These are phyloP conservation scores for Sclerotinia nivalis DNA, from an alignment of 2,329 filamentous ascomycete species.

Conservation along the genomic window DNA sequence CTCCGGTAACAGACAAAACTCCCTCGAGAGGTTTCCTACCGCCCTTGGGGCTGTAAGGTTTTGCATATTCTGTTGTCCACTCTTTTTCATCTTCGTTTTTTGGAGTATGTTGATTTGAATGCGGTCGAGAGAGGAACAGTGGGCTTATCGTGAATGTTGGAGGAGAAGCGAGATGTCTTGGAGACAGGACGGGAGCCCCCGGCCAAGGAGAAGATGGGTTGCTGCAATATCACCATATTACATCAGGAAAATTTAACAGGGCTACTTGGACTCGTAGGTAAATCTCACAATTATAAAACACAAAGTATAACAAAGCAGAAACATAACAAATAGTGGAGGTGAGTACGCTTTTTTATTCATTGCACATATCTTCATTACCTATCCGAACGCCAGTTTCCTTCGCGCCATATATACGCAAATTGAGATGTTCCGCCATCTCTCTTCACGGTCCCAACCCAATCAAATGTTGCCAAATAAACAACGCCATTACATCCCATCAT, in stretches of 20 bases:
- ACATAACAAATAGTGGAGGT: neutral
- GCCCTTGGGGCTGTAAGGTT: neutral
- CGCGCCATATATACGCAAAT: conserved; percentile 7
- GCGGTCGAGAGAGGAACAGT: neutral
- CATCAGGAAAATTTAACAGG: too few relatives aligned
- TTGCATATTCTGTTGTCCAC: neutral
- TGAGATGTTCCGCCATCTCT: neutral
- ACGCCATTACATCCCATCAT: conserved; percentile 8
- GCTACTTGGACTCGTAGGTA: neutral
- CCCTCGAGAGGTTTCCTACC: neutral
- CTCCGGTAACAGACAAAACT: neutral
- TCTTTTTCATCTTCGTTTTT: neutral
- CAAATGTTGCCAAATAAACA: conserved; percentile 1
- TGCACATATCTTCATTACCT: conserved; percentile 19
- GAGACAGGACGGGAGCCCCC: neutral
- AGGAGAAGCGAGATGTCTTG: neutral
- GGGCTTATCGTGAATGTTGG: neutral
- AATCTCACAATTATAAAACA: neutral
- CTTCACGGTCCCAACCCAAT: neutral
- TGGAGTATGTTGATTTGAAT: too few relatives aligned
- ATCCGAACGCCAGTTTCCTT: conserved; percentile 12
- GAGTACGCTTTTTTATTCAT: conserved; percentile 12
- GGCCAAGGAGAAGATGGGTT: neutral
- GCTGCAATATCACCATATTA: neutral
- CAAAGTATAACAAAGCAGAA: neutral